Conservation (phyloP, 164 flowering plant genomes). For the Kalanchoe fedtschenkoi region DNA sequence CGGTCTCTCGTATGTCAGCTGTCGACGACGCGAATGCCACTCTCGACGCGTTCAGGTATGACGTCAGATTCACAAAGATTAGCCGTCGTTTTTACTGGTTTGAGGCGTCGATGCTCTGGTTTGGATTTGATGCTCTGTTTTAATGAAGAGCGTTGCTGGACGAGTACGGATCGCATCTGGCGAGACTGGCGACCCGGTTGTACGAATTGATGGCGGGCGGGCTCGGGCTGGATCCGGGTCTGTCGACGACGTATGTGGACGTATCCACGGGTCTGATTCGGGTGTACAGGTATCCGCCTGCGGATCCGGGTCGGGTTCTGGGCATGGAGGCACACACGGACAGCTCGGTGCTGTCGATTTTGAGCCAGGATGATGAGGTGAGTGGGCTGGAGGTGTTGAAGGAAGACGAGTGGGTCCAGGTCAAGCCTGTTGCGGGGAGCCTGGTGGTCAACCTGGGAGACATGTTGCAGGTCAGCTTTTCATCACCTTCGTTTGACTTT, state of each 20-base stretch:
- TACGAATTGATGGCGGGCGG: constrained; percentile 26
- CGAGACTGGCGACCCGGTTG: constrained; percentile 27
- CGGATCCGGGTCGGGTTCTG: neutral
- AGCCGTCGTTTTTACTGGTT: neutral
- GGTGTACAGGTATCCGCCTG: constrained; percentile 39
- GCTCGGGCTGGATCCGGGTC: constrained; percentile 17
- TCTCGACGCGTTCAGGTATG: constrained; percentile 41
- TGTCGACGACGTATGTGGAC: constrained; percentile 16
- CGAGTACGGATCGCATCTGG: constrained; percentile 44
- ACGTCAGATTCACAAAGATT: neutral
- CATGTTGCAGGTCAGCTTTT: constrained; percentile 57
- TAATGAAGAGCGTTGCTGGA: constrained; percentile 24
- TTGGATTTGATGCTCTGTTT: neutral
- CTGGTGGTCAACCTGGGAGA: constrained; percentile 68
- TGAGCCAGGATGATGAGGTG: constrained; percentile 36
- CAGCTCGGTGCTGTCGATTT: constrained; percentile 51
- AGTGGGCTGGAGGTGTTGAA: constrained; percentile 52
- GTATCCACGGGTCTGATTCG: constrained; percentile 33
- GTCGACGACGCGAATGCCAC: constrained; percentile 15
- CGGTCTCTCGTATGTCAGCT: constrained; percentile 20
- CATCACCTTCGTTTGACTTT: neutral
- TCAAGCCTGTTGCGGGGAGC: constrained; percentile 29
- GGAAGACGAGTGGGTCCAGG: constrained; percentile 35
- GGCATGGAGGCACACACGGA: constrained; percentile 61
- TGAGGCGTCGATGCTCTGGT: neutral